Evolutionary conservation across 768 basidiomycete species (phyloP), one percentile per base, ranked within the genome.

Genomic region (Tephrocybe sp.): DNA sequence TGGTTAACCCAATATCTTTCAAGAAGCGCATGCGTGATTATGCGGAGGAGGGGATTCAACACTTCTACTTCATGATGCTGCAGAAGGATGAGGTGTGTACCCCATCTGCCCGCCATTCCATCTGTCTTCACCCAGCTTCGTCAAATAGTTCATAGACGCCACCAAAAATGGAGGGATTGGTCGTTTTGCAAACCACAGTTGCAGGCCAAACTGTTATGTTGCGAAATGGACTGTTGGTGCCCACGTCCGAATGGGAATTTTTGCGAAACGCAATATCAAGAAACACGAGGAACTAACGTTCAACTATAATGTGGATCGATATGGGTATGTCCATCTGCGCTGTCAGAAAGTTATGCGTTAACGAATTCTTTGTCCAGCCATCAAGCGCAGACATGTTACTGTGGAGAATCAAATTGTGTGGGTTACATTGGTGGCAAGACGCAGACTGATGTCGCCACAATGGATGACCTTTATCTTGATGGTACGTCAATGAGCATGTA

Each of bases 31-130:
- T 99, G 92, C 81, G 88, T 31, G 86, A 87, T 8, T 99, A 99
- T 64, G 94, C 83, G 2, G 81, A 85, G 36, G 91, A 97, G 64
- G 95, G 95, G 15, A 93, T 97, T 56, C 77, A 81, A 45, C 97
- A 98, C 66, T 99, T 98, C 60, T 99, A 98, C 71, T 99, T 99
- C 65, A 99, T 98, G 97, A 94, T 95, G 89, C 69, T 99, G 50
- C 97, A 99, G 70, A 93, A 91, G 63, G 94, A 95, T 57, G 94
- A 98, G 80, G 94, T 93, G 57, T 47, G 82, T 67, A 12, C 15
- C 27, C 33, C 21, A 39, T 24, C 21, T 38, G n/a, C 18, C 4
- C 10, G 19, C 31, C 44, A 9, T 36, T 8, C 29, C 11, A n/a
- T 38, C 21, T 30, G 29, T 24, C 25, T 30, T 38, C 23, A 30